phyloP scores from a whole-genome alignment of 2,329 filamentous ascomycete genomes.

The Verticillium tricorpus region DNA sequence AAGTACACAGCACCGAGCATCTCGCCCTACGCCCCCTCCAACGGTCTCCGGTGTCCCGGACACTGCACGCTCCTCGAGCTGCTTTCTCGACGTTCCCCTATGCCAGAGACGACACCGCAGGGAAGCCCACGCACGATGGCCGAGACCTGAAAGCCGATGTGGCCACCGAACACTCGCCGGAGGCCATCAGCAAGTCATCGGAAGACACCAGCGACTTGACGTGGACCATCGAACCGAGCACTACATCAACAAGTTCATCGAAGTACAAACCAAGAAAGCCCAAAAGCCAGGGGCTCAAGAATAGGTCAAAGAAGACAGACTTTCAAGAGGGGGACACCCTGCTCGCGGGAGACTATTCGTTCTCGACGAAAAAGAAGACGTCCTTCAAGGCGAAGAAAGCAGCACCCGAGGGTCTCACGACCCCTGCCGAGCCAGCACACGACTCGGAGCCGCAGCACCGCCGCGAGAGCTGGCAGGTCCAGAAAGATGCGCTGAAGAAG shows the following conservation, averaged over 20 bases:
- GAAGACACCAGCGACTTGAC: not conserved
- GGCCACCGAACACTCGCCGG: not conserved
- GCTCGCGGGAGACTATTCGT: not conserved
- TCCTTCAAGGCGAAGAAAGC: conserved; percentile 1
- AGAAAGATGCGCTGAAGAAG: conserved; percentile 68
- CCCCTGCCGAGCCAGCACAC: conserved; percentile 19
- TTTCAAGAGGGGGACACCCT: not conserved
- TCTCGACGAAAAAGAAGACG: conserved; percentile 2
- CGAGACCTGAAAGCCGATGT: not conserved
- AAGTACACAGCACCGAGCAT: conserved; percentile 27
- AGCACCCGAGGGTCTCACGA: conserved; percentile 11
- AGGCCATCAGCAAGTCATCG: not conserved
- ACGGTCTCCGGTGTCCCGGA: not conserved
- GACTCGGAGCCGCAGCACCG: conserved; percentile 10
- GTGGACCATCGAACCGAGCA: not conserved
- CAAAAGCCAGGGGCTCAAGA: conserved; percentile 2
- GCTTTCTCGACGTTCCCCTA: not conserved
- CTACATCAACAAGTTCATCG: not conserved
- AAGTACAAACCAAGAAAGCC: not conserved
- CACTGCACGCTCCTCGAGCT: not conserved
- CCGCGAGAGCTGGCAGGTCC: conserved; percentile 62
- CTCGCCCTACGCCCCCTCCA: not conserved
- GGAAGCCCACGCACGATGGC: conserved; percentile 32
- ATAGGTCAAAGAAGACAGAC: conserved; percentile 12
- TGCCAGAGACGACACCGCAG: not conserved